Base-by-base conservation (phyloP, 2,329 filamentous ascomycete genomes). In the Sarocladiaceae sp. region DNA sequence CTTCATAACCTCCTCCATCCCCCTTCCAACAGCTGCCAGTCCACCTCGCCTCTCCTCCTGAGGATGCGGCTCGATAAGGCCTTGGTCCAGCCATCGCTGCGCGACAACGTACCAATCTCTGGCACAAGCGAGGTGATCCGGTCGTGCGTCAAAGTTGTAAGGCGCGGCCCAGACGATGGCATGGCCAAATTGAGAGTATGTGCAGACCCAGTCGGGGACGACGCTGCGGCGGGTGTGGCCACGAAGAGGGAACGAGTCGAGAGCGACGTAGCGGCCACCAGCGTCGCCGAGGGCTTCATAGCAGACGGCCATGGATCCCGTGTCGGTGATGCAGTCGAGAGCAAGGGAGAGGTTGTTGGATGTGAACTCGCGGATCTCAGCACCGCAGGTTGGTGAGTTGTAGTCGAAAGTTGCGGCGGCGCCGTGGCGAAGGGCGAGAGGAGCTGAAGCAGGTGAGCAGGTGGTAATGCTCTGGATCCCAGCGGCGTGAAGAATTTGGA, bases 391-490 rank as follows among this genome's bases (percentile, higher is more conserved):
- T 1, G 62, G 49, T 0, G 51, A 55, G 32, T 54, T 50, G 50
- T 76, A 71, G 55, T 77, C 70, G 50, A 75, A 73, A 4, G 58
- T 60, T 4, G 56, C 53, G 4, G 59, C 62, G 1, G 73, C 73
- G 1, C 74, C 73, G 24, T 59, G 63, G 0, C 45, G 46, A 27
- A 60, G 57, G n/a, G 64, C 66, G 1, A 72, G 58, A n/a, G n/a
- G n/a, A n/a, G 2, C 62, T 61, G 42, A 62, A 63, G 49, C 72
- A 0, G 66, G 60, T 0, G 70, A 71, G 49, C 66, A 69, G 1
- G 69, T 73, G 0, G 68, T 58, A n/a, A 74, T 64, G 3, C 66
- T 61, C 0, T 48, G 57, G 13, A 64, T 56, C 0, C 70, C 69
- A 12, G 65, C 33, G 21, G 6, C 10, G 19, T 35, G 4, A 35